Evolutionary conservation across 768 basidiomycete species (phyloP).

Genomic region (Tulasnella sp.): DNA sequence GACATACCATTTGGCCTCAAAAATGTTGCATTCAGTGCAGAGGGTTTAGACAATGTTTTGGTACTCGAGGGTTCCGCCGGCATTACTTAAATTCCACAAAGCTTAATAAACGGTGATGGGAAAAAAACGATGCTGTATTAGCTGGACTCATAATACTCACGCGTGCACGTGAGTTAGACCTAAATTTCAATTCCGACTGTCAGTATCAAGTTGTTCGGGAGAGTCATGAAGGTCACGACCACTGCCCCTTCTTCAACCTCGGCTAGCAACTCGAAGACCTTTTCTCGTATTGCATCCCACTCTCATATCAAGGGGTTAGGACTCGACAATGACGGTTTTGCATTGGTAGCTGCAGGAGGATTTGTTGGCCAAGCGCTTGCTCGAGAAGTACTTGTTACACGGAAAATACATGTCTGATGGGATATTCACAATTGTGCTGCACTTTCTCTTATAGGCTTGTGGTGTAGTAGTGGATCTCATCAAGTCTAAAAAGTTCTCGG

Average conservation of each 20-base stretch:
- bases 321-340: constrained; percentile 69
- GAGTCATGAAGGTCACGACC: constrained; percentile 9
- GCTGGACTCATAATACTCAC: no score
- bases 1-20: no score
- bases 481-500: constrained; percentile 85
- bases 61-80: no score
- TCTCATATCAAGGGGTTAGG: constrained; percentile 97
- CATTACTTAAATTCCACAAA: no score
- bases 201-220: no score
- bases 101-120: no score
- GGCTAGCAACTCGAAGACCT: constrained; percentile 18
- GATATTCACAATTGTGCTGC: neutral
- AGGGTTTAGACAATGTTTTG: no score
- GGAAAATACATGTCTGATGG: neutral
- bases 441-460: constrained; percentile 48
- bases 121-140: no score
- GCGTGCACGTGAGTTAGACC: no score
- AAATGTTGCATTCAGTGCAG: no score
- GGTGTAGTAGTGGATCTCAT: constrained; percentile 82
- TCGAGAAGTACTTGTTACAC: constrained; percentile 52
- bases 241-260: constrained; percentile 1
- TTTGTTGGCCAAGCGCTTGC: constrained; percentile 86
- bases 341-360: constrained; percentile 57
- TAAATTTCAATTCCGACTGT: constrained; percentile 12
- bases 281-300: constrained; percentile 77